phyloP scores from a whole-genome alignment of 2,329 filamentous ascomycete species.

The Alternaria triticimaculans region DNA sequence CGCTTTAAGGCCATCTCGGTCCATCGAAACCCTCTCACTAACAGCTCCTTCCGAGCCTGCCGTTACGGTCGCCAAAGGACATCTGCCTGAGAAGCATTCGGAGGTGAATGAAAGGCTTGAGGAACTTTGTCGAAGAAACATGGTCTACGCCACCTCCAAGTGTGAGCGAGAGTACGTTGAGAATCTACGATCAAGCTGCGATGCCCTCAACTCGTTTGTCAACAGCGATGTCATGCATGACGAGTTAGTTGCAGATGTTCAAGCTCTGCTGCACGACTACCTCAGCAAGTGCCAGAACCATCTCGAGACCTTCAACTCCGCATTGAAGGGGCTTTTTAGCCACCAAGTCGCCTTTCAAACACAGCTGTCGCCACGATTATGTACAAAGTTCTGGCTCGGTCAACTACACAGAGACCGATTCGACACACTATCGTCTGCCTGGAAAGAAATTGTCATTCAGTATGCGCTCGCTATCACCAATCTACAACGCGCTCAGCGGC shows the following conservation, averaged over 20 bases:
- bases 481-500: constrained; percentile 39
- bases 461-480: constrained; percentile 37
- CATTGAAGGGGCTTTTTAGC: constrained; percentile 4
- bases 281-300: constrained; percentile 18
- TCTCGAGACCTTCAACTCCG: constrained; percentile 8
- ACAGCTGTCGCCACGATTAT: constrained; percentile 25
- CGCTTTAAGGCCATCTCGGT: not conserved
- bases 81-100: not conserved
- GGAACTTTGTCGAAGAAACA: constrained; percentile 18
- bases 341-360: constrained; percentile 3
- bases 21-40: not conserved
- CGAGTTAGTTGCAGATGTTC: not conserved
- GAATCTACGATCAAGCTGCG: constrained; percentile 23
- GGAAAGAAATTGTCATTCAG: constrained; percentile 31
- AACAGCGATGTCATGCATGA: not conserved
- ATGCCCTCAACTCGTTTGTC: constrained; percentile 15
- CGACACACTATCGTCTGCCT: constrained; percentile 18
- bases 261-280: constrained; percentile 13
- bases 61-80: not conserved
- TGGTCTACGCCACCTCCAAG: constrained; percentile 12
- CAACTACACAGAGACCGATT: constrained; percentile 30
- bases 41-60: constrained; percentile 8
- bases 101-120: constrained; percentile 11
- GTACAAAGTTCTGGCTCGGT: constrained; percentile 33
- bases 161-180: constrained; percentile 31